Conservation (phyloP, 176 grass and related monocot genomes). For the Hsuehochloa calcarea region DNA sequence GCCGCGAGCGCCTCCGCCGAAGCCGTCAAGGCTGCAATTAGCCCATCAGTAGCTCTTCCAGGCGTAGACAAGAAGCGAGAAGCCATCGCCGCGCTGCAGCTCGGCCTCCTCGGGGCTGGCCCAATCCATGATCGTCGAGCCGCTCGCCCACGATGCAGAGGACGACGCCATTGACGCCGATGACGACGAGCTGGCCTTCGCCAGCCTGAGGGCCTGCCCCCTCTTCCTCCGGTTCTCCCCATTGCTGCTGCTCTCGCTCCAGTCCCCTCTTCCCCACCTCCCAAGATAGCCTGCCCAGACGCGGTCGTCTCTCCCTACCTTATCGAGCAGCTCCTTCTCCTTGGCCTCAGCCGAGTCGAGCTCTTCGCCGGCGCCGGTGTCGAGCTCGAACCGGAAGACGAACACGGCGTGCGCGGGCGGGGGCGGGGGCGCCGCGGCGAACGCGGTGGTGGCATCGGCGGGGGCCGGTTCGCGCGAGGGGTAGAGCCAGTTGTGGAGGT, state of each 20-base stretch:
- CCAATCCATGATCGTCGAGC: conserved; percentile 91
- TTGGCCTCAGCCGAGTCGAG: conserved; percentile 9
- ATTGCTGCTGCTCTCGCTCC: conserved; percentile 80
- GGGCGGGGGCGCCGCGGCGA: background rate
- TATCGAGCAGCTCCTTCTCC: conserved; percentile 34
- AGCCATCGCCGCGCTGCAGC: conserved; percentile 68
- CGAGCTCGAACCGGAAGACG: conserved; percentile 80
- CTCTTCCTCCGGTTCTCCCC: conserved; percentile 51
- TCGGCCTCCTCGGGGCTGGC: conserved; percentile 70
- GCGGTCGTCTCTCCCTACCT: conserved; percentile 16
- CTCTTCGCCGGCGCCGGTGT: conserved; percentile 8
- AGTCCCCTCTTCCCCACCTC: conserved; percentile 53
- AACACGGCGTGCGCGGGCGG: conserved; percentile 62
- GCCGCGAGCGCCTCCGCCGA: background rate
- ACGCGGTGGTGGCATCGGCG: conserved; percentile 13
- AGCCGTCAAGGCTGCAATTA: background rate
- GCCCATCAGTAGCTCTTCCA: conserved; percentile 53
- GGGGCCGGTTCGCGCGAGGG: conserved; percentile 31
- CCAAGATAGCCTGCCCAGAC: conserved; percentile 37
- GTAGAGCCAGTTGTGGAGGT: conserved; percentile 93
- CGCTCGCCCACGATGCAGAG: conserved; percentile 49
- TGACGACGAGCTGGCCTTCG: conserved; percentile 53
- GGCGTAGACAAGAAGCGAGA: conserved; percentile 86
- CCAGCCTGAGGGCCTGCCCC: conserved; percentile 29
- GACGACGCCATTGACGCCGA: conserved; percentile 58